Evolutionary conservation across 768 basidiomycete species (phyloP).

Genomic region (Phaffia tasmanica): DNA sequence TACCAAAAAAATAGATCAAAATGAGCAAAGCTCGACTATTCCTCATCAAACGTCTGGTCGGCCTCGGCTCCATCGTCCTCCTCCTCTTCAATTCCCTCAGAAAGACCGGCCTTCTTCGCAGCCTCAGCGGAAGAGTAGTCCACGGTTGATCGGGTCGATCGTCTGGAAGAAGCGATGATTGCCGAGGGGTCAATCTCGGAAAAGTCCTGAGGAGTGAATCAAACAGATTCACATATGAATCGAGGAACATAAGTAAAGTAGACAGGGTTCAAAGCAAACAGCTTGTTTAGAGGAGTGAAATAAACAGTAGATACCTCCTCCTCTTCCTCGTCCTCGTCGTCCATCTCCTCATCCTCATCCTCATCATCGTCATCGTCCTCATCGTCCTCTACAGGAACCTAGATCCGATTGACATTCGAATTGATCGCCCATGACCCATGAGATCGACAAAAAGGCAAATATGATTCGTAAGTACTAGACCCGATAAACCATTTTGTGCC

Average conservation of each 20-base stretch:
- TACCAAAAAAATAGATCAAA: no score
- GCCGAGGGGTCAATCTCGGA: conserved; percentile 23
- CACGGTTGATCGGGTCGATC: conserved; percentile 20
- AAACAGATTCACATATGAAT: neutral
- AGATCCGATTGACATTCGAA: neutral
- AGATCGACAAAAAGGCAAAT: neutral
- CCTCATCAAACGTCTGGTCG: conserved; percentile 9
- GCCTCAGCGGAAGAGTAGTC: conserved; percentile 24
- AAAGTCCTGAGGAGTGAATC: neutral
- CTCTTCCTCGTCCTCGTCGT: conserved; percentile 18
- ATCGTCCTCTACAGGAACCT: conserved; percentile 16
- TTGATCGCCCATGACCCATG: neutral
- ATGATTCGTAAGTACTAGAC: no score
- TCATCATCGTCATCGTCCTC: conserved; percentile 11
- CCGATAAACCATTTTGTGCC: no score
- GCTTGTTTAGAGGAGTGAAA: neutral
- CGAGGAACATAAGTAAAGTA: neutral
- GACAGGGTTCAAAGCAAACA: no score
- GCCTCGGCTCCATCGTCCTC: conserved; percentile 4
- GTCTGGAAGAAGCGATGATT: conserved; percentile 17
- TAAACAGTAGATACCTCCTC: conserved; percentile 1
- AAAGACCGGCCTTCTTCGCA: conserved; percentile 12
- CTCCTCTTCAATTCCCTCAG: neutral
- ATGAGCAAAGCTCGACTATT: neutral
- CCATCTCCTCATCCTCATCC: conserved; percentile 2